A percentile compares a stretch with the other conserved stretches of the same genome.
Conservation (phyloP, 2,329 filamentous ascomycete genomes). For the Epichloe coenophiala region DNA sequence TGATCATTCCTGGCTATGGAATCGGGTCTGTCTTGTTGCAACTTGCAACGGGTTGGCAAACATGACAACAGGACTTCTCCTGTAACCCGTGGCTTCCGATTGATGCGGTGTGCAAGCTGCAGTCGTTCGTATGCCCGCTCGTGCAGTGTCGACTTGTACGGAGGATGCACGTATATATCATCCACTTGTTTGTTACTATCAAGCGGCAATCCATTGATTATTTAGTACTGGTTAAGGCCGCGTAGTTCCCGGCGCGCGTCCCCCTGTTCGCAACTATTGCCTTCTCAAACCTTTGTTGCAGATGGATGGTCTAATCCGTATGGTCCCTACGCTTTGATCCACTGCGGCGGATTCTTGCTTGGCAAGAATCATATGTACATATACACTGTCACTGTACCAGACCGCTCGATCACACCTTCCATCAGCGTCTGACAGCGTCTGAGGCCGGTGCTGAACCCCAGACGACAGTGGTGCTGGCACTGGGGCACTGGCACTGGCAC, state of each 20-base stretch:
- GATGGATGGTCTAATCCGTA: no score
- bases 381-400: no score
- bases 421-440: not conserved
- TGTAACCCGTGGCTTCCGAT: not conserved
- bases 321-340: no score
- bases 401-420: not conserved
- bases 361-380: no score
- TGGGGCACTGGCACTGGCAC: not conserved
- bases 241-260: not conserved
- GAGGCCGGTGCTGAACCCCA: not conserved
- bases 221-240: no score
- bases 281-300: not conserved
- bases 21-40: not conserved
- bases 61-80: not conserved
- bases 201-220: no score
- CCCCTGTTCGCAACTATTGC: not conserved
- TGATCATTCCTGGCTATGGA: not conserved
- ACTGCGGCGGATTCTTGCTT: no score
- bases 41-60: not conserved
- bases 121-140: constrained; percentile 1
- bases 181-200: no score
- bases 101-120: constrained; percentile 4
- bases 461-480: not conserved
- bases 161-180: no score
- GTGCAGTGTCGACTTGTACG: no score